Evolutionary conservation across 2,329 filamentous ascomycete species (phyloP), one percentile per base, ranked within the genome.

Genomic region (Biscogniauxia mediterranea): DNA sequence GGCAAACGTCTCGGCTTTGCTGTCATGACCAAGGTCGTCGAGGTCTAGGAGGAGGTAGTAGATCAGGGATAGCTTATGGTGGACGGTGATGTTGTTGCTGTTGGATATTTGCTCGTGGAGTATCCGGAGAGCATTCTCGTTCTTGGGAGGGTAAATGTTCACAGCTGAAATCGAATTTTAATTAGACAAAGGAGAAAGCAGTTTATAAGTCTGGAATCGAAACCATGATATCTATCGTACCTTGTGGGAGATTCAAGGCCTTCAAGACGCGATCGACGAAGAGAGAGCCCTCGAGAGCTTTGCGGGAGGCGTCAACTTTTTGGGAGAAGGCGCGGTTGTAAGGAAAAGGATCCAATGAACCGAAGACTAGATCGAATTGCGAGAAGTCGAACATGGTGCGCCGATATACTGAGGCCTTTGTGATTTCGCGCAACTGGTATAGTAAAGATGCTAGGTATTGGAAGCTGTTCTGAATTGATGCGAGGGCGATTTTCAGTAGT

Each of bases 41-140:
- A 89, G 85, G 73, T 96, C 91, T 70, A 92, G 88, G 2, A 96
- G 83, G 49, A 96, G 80, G 74, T 96, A 96, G 80, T 91, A 96
- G 65, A 96, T 81, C 54, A 95, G 83, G 19, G 92, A 91, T 66
- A 93, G 86, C 74, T 93, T 93, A 78, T 93, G 89, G 74, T 93
- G 89, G 58, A 85, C 81, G 7, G 89, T 84, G 67, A 89, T 86
- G 55, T 79, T 79, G 58, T 81, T 65, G 55, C 79, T 85, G 25
- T 86, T 82, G 73, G 88, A 84, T 65, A 96, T 88, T 61, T 87
- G 85, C 63, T 86, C 80, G 76, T 93, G 88, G 5, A 96, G 82
- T 49, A 85, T 84, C 67, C 86, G 85, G 28, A 96, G 82, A 51
- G 87, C 85, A 62, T 80, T 81, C 61, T 90, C 87, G 57, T 84